Evolutionary conservation across 2,329 filamentous ascomycete genomes (phyloP).

Genomic region (Pseudocercospora fijiensis): DNA sequence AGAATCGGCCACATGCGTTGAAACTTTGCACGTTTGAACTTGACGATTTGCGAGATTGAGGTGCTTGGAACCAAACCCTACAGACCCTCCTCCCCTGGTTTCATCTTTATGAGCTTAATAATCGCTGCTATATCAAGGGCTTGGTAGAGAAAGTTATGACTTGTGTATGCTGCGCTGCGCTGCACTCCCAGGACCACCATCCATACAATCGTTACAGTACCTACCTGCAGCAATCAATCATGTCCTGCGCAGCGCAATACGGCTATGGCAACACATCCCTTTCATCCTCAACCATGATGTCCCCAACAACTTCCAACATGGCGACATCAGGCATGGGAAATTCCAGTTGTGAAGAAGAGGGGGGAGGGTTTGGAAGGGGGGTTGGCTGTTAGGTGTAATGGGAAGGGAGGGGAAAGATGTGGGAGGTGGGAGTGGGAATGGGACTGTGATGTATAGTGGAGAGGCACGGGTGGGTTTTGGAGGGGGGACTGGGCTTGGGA

Average conservation of each 20-base stretch:
- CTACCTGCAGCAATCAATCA: too few species aligned
- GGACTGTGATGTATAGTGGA: neutral
- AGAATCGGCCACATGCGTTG: too few species aligned
- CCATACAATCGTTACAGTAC: too few species aligned
- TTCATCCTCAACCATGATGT: slow-evolving; percentile 9
- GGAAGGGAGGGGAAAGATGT: neutral
- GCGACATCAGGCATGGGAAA: neutral
- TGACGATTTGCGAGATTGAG: too few species aligned
- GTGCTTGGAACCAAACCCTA: too few species aligned
- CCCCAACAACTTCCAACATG: neutral
- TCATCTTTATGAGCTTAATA: too few species aligned
- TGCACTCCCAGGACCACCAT: too few species aligned
- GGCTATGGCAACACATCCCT: slow-evolving; percentile 2
- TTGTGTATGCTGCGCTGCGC: too few species aligned
- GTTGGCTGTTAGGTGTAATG: slow-evolving; percentile 4
- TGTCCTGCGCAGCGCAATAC: neutral
- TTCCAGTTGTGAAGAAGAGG: slow-evolving; percentile 4
- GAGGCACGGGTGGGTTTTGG: neutral
- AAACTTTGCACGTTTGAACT: too few species aligned
- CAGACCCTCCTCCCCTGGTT: too few species aligned
- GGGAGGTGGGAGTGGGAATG: neutral
- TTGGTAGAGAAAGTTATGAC: too few species aligned
- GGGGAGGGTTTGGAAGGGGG: neutral
- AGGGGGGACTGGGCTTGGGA: neutral
- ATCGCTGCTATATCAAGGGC: too few species aligned